A percentile compares a stretch with the other conserved stretches of the same genome.
Conservation (phyloP, 306 rosid species). For the Casuarina glauca region DNA sequence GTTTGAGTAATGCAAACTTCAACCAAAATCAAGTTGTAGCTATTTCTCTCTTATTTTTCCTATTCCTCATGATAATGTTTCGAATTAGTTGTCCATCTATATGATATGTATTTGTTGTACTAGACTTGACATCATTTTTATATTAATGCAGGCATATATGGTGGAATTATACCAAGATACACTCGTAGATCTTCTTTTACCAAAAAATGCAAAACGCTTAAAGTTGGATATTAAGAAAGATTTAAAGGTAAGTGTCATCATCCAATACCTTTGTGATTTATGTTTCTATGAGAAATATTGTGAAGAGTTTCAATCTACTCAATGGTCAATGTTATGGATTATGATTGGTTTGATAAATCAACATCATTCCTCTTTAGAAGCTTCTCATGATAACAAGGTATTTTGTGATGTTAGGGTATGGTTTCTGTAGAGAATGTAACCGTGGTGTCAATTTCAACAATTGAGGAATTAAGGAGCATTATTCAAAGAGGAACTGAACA, state of each 20-base stretch:
- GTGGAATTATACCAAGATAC: constrained; percentile 95
- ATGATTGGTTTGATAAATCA: not conserved
- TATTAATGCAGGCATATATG: constrained; percentile 73
- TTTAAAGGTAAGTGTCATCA: constrained; percentile 59
- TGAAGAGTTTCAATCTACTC: not conserved
- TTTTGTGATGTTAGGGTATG: constrained; percentile 74
- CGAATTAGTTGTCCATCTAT: constrained; percentile 5
- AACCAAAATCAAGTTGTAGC: not conserved
- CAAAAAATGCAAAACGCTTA: constrained; percentile 65
- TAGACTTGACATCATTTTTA: constrained; percentile 9
- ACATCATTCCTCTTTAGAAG: not conserved
- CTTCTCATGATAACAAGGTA: constrained; percentile 13
- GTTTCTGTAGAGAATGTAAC: constrained; percentile 80
- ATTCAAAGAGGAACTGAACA: constrained; percentile 78
- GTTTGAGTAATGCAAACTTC: not conserved
- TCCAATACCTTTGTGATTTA: constrained; percentile 5
- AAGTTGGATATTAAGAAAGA: constrained; percentile 91
- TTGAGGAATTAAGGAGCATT: constrained; percentile 68
- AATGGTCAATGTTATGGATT: not conserved
- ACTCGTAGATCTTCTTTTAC: constrained; percentile 81
- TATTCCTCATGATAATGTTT: not conserved
- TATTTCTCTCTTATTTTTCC: not conserved
- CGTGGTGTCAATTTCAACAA: constrained; percentile 58
- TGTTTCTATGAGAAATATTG: not conserved
- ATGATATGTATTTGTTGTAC: constrained; percentile 10